Conservation (phyloP, 176 grass and related monocot species). For the Cenchrus purpureus region DNA sequence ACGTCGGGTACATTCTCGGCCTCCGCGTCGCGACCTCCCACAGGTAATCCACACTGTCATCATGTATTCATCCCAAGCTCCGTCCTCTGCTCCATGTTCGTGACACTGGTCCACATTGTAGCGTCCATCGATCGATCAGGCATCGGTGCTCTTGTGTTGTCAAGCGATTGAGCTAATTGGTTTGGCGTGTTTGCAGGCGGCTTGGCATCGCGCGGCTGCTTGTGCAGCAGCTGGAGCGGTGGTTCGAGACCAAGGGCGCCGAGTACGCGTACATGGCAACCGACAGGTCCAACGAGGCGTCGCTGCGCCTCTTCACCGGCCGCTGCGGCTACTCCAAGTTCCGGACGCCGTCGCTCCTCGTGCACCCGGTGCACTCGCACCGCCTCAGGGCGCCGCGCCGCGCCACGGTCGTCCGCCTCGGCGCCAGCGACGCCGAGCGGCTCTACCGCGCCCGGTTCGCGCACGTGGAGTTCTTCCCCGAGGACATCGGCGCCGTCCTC, state of each 20-base stretch:
- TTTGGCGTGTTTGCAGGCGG: constrained; percentile 51
- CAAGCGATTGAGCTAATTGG: too few species aligned
- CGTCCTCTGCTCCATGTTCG: not conserved
- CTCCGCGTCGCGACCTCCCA: constrained; percentile 67
- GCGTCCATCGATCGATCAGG: not conserved
- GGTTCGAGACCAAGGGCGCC: constrained; percentile 61
- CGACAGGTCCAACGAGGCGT: constrained; percentile 76
- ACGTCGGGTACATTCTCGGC: constrained; percentile 74
- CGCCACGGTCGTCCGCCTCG: constrained; percentile 44
- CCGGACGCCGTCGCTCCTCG: constrained; percentile 84
- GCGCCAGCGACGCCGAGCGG: constrained; percentile 54
- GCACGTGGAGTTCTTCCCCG: constrained; percentile 78
- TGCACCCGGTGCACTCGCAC: constrained; percentile 89
- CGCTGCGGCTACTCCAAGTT: constrained; percentile 92
- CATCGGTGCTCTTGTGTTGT: too few species aligned
- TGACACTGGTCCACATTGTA: not conserved
- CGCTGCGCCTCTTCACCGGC: constrained; percentile 71
- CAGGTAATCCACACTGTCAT: constrained; percentile 27
- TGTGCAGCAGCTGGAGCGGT: constrained; percentile 61
- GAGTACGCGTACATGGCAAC: constrained; percentile 98
- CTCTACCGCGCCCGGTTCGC: constrained; percentile 63
- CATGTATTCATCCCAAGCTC: too few species aligned
- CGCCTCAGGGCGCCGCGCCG: constrained; percentile 43
- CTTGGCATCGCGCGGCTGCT: constrained; percentile 65
- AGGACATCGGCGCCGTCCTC: constrained; percentile 79